Base-by-base conservation (phyloP, 2,329 filamentous ascomycete genomes). In the Domatiomyces globalis region DNA sequence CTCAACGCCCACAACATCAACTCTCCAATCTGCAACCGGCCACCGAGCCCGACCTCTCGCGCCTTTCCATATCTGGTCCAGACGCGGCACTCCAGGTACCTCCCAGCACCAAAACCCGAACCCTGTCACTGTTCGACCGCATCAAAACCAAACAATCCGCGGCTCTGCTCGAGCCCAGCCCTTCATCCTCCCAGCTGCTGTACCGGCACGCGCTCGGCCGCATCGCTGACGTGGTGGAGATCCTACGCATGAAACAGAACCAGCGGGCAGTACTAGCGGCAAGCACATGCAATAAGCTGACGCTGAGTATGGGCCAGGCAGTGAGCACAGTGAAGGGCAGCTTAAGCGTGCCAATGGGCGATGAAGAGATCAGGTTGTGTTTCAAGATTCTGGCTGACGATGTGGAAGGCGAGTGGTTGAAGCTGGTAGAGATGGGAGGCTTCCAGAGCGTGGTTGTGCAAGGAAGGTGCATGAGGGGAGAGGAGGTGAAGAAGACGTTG, bases 251-350 rank as follows among this genome's bases (percentile, higher is more conserved):
- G 71, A 72, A 87, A 55, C 63, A 67, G 42, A 70, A 61, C 60
- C 45, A 62, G 60, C 33, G 33, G 33, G 33, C 33, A 39, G 33
- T 39, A 15, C 10, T 39, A 15, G 33, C 33, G 9, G 33, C 33
- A 39, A 39, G 33, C 33, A 15, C 33, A 5, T 39, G 33, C 33
- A 39, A 39, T 10, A 45, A 64, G 64, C 52, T 62, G 63, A 84
- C 55, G 78, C 87, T 85, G 61, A 77, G 77, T 20, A 77, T 87
- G 72, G 69, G 75, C 25, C 73, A 73, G 10, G 69, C 87, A 50
- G 68, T 83, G 17, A 75, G 79, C 57, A 83, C 80, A 63, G 71
- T 88, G 47, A 77, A 75, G 60, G 83, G 87, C 65, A 87, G 84
- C 22, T 69, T 85, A 55, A 63, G 65, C 33, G 71, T 65, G 50